Base-by-base conservation (phyloP, 2,329 filamentous ascomycete genomes). In the Plectosphaerella plurivora region DNA sequence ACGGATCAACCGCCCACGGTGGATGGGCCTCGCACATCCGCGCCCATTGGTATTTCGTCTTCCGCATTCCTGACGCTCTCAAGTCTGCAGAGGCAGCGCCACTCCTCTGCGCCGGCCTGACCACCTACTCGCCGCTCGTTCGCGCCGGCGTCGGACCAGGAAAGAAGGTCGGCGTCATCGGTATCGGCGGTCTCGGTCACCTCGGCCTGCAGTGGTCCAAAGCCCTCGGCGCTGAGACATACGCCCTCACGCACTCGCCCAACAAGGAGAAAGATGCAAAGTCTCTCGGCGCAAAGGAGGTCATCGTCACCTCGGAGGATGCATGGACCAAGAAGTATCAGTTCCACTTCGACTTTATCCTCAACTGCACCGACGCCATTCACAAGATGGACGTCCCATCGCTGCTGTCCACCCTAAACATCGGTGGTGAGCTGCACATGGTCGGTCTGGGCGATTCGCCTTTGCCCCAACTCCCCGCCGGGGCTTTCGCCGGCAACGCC, bases 61-160 rank as follows among this genome's bases (percentile, higher is more conserved):
- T 83, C 60, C 78, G 77, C 56, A 81, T 84, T 37, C 81, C 80
- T 0, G 78, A 82, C n/a, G 65, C 63, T 1, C 66, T 84, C 10
- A 66, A 73, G 8, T 73, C 73, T 0, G 73, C 77, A 33, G 63
- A 73, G 2, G 78, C 75, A 0, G 81, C 88, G 2, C 88, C 89
- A 1, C 83, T 94, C 73, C 76, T 93, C 25, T 93, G 89, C 63
- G 89, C 84, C 2, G 89, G 90, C 1, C 77, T 93, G 50, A 94
- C 89, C 0, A 79, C 86, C 0, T 94, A 81, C 64, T 79, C 80
- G 5, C 89, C 89, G 0, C 69, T 94, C 15, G 78, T 78, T 48
- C 78, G 85, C 25, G 83, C 88, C 36, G 82, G 81, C 2, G 78
- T 82, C 35, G 88, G 88, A 0, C 84, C 86, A 0, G 88, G 88